phyloP scores from a whole-genome alignment of 2,329 filamentous ascomycete genomes.

The Sclerotinia sclerotiorum region DNA sequence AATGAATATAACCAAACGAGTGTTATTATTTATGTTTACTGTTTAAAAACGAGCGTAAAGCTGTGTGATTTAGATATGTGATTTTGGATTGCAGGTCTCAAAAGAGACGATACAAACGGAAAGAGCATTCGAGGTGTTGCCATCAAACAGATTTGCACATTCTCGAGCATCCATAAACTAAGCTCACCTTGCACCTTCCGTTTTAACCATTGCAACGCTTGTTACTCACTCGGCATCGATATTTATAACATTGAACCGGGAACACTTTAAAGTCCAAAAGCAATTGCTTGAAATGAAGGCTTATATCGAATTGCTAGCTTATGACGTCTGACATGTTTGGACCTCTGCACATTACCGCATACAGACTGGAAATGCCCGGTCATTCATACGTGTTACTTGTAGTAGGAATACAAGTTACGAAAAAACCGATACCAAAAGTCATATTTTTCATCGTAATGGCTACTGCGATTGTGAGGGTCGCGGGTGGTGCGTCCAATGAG shows the following conservation, averaged over 20 bases:
- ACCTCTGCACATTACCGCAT: not conserved
- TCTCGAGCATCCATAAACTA: not conserved
- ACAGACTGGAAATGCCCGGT: not conserved
- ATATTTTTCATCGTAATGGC: not conserved
- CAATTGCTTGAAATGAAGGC: not conserved
- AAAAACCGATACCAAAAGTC: not conserved
- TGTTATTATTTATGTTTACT: slow-evolving; percentile 18
- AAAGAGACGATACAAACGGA: not conserved
- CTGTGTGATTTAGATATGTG: not conserved
- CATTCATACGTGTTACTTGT: not conserved
- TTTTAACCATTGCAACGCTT: not conserved
- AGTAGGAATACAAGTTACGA: not conserved
- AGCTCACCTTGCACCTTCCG: slow-evolving; percentile 11
- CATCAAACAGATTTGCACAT: not conserved
- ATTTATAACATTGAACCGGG: not conserved
- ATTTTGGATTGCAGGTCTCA: not conserved
- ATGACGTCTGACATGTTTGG: not conserved
- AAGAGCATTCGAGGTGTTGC: not conserved
- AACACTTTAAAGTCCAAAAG: not conserved
- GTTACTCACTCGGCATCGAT: not conserved
- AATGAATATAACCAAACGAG: slow-evolving; percentile 25
- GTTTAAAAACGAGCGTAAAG: slow-evolving; percentile 9
- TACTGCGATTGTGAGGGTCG: not conserved
- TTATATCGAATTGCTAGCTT: not conserved
- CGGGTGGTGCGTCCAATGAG: not conserved